A percentile compares a stretch with the other conserved stretches of the same genome.
Conservation (phyloP, 192 early-diverging fungal species). For the Coemansia sp. region DNA sequence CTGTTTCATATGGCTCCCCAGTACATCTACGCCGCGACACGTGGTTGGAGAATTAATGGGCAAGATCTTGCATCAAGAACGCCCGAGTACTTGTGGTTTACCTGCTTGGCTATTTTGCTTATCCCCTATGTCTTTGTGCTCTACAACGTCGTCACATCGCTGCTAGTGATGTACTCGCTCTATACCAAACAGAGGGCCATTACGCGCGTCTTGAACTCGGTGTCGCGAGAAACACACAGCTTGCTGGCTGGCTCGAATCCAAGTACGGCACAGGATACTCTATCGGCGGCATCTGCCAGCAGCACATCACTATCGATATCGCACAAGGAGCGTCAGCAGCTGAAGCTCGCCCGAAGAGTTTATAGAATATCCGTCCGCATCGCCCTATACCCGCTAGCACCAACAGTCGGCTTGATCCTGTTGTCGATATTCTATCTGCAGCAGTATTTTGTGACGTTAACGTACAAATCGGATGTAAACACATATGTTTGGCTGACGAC, state of each 20-base stretch:
- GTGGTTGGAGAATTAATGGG: slow-evolving; percentile 11
- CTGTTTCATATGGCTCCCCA: slow-evolving; percentile 17
- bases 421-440: slow-evolving; percentile 12
- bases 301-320: not conserved
- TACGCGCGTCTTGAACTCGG: slow-evolving; percentile 14
- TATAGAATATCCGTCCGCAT: slow-evolving; percentile 43
- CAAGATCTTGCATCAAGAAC: slow-evolving; percentile 14
- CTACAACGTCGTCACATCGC: slow-evolving; percentile 37
- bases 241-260: slow-evolving; percentile 11
- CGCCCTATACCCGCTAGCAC: slow-evolving; percentile 37
- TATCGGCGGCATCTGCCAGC: not conserved
- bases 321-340: slow-evolving; percentile 23
- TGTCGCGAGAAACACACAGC: slow-evolving; percentile 3
- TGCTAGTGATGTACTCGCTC: slow-evolving; percentile 22
- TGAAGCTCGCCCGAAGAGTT: slow-evolving; percentile 28
- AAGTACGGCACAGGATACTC: not conserved
- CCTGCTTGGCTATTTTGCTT: slow-evolving; percentile 11
- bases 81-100: slow-evolving; percentile 7
- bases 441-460: slow-evolving; percentile 30
- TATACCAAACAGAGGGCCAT: slow-evolving; percentile 28
- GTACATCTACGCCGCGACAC: slow-evolving; percentile 13
- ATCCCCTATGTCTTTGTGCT: slow-evolving; percentile 31
- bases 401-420: slow-evolving; percentile 20
- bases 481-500: not conserved
- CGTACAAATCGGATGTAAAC: slow-evolving; percentile 16